Percentiles rank a stretch among this genome's conserved stretches.
Conservation (phyloP, 177 flowering plant genomes). For the Vitis hybrid region DNA sequence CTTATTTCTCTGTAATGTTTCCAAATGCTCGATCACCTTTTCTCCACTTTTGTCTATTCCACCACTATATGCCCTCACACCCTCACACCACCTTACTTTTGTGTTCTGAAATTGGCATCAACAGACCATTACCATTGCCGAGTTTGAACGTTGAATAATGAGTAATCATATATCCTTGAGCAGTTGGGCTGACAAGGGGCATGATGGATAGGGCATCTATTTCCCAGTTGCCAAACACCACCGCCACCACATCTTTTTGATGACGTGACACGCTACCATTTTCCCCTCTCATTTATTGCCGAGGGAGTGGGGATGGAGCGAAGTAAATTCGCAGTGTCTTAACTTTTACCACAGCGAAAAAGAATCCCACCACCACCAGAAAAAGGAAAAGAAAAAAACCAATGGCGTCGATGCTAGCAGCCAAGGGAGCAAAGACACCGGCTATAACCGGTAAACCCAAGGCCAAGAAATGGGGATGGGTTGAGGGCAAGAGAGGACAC, state of each 20-base stretch:
- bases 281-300: neutral
- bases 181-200: neutral
- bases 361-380: neutral
- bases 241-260: neutral
- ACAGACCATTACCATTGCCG: no score
- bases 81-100: no score
- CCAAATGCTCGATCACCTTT: neutral
- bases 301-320: no score
- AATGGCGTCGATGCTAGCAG: conserved; percentile 8
- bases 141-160: no score
- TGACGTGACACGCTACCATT: neutral
- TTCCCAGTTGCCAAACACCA: conserved; percentile 9
- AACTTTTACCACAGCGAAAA: neutral
- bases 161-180: neutral
- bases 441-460: neutral
- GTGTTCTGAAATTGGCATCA: no score
- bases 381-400: neutral
- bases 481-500: neutral
- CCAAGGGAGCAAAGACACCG: neutral
- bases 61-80: neutral
- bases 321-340: neutral
- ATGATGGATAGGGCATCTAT: neutral
- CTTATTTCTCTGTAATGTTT: neutral
- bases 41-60: neutral
- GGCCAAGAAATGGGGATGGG: neutral